Evolutionary conservation across 148 eudicot genomes (phyloP).

Genomic region (Chenopodium formosanum): DNA sequence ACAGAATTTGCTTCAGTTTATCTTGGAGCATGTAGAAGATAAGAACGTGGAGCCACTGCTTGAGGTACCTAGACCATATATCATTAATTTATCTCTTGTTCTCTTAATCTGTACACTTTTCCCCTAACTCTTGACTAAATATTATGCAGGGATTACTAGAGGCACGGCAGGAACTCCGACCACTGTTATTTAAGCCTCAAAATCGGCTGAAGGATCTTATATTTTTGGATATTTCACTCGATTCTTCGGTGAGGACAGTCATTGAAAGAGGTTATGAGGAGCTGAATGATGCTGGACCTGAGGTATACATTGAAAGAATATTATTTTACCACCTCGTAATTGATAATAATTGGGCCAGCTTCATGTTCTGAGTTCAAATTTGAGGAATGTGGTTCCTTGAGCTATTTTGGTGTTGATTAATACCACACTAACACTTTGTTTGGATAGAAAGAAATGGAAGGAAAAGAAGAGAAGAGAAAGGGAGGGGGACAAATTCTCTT

Average conservation of each 20-base stretch:
- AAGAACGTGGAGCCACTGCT: constrained; percentile 79
- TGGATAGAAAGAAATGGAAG: no score
- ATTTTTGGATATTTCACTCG: constrained; percentile 89
- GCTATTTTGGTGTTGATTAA: constrained; percentile 1
- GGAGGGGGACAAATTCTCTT: no score
- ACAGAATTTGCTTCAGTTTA: constrained; percentile 85
- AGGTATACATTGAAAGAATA: constrained; percentile 46
- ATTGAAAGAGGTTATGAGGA: constrained; percentile 93
- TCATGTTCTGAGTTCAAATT: neutral
- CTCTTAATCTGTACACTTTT: neutral
- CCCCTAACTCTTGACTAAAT: neutral
- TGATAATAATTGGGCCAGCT: neutral
- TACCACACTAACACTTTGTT: neutral
- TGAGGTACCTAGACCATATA: constrained; percentile 50
- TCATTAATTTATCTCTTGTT: neutral
- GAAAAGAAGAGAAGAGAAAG: no score
- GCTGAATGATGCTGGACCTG: constrained; percentile 77
- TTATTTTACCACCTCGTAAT: neutral
- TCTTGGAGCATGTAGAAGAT: constrained; percentile 78
- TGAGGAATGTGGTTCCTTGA: neutral
- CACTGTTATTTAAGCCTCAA: constrained; percentile 57
- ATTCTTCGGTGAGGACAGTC: constrained; percentile 87
- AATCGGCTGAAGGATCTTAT: constrained; percentile 85
- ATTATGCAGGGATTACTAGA: constrained; percentile 76
- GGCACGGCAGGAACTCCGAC: constrained; percentile 81